These are phyloP conservation scores for Coniophora puteana DNA, from an alignment of 1,284 basidiomycete species.

Conservation along the genomic window DNA sequence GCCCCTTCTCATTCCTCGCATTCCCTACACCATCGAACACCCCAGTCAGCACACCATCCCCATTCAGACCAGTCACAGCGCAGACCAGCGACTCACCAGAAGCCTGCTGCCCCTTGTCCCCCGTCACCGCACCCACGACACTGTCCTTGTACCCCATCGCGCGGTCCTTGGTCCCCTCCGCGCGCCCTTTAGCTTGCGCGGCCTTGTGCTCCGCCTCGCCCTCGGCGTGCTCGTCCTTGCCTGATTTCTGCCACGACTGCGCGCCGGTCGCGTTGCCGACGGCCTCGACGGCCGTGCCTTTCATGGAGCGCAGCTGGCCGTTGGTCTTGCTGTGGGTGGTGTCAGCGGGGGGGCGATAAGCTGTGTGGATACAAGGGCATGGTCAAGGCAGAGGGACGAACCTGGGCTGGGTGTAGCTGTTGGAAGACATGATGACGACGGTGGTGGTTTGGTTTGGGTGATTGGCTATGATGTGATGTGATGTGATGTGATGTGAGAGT, in stretches of 20 bases:
- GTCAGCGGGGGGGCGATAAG: conserved; percentile 6
- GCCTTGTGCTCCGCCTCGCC: conserved; percentile 62
- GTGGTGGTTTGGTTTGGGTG: conserved; percentile 7
- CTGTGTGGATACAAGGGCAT: neutral
- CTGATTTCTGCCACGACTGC: conserved; percentile 46
- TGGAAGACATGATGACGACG: neutral
- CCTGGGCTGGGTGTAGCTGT: conserved; percentile 26
- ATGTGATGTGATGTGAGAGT: neutral
- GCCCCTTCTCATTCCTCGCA: conserved; percentile 55
- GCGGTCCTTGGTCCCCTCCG: conserved; percentile 57
- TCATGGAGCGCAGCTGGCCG: conserved; percentile 59
- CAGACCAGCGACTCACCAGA: conserved; percentile 38
- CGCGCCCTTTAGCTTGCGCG: conserved; percentile 51
- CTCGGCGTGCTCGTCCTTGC: conserved; percentile 61
- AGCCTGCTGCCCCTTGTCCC: conserved; percentile 60
- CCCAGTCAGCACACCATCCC: rapidly evolving
- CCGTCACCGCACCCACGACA: conserved; percentile 60
- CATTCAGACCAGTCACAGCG: too few relatives aligned
- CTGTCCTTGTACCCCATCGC: conserved; percentile 64
- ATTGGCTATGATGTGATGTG: neutral
- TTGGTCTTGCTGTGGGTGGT: conserved; percentile 45
- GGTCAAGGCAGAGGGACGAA: conserved; percentile 7
- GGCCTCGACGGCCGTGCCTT: conserved; percentile 61
- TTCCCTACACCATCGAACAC: conserved; percentile 37
- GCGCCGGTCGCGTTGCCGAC: conserved; percentile 50